Base-by-base conservation (phyloP, 176 grass and related monocot genomes). In the Cenchrus americanus region DNA sequence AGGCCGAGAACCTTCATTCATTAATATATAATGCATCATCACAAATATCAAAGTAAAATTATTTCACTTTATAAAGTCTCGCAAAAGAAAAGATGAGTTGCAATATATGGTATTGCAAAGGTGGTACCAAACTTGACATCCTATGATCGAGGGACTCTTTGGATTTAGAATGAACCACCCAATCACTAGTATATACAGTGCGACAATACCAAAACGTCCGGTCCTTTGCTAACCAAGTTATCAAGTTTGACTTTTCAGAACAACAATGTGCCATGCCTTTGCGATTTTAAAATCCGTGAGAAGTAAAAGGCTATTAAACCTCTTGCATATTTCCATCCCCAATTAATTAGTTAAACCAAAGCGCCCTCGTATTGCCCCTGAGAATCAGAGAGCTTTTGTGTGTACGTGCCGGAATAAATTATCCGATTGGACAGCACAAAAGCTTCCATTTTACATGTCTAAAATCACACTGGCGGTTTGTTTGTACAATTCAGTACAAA, bases 161-260 rank as follows among this genome's bases (percentile, higher is more conserved):
- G 66, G 48, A 43, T 73, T 82, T 79, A 86, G 66, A 90, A 73
- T 83, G 26, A 6, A 6, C 17, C 48, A 78, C 50, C 46, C 66
- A 22, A 58, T 52, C 44, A 11, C 7, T 27, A 37, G 42, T 62
- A 17, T 52, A 59, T 50, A 49, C 10, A 41, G 62, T 59, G 26
- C 50, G 60, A 52, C 50, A 60, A 67, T 79, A 13, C 66, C 66
- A 58, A 60, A 82, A 59, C 74, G 73, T 79, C 67, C 24, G 48
- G 2, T 53, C 67, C 17, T 43, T 82, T 87, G 21, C 80, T 79
- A 78, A 86, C n/a, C 64, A 85, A 69, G 62, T 55, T 76, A 81
- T 81, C 71, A 69, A 53, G 82, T 67, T 86, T 83, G 84, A 90
- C 88, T 79, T 71, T 52, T 67, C 50, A 67, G 59, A 51, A 52